Percentiles rank a stretch among this genome's conserved stretches.
Evolutionary conservation across 2,329 filamentous ascomycete genomes (phyloP).

Genomic region (Hymenoscyphus repandus): DNA sequence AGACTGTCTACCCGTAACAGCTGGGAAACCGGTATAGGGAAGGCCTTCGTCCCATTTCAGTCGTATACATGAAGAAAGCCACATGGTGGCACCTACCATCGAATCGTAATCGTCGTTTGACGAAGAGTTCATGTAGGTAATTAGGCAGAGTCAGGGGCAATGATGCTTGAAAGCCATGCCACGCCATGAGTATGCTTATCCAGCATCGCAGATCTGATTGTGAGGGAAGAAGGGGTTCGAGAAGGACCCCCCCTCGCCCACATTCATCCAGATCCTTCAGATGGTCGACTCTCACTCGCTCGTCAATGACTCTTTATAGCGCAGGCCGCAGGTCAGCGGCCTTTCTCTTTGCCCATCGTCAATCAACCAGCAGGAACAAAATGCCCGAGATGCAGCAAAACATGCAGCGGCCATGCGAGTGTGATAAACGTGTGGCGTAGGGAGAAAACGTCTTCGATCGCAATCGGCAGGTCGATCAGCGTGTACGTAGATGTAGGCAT

Average conservation of each 20-base stretch:
- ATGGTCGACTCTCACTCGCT: neutral
- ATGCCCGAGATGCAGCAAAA: constrained; percentile 4
- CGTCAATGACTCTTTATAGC: neutral
- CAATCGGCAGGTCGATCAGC: neutral
- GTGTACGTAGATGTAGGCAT: neutral
- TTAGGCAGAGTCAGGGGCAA: constrained; percentile 5
- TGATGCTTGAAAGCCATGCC: constrained; percentile 9
- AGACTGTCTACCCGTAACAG: constrained; percentile 5
- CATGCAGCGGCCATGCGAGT: constrained; percentile 8
- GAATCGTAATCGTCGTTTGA: constrained; percentile 1
- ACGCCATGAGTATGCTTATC: constrained; percentile 4
- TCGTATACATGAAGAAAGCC: constrained; percentile 1
- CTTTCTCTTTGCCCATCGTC: neutral
- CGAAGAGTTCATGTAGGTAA: constrained; percentile 8
- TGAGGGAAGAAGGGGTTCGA: neutral
- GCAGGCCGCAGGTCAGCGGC: constrained; percentile 7
- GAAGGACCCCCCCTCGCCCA: neutral
- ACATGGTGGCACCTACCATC: constrained; percentile 2
- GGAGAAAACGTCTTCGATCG: constrained; percentile 6
- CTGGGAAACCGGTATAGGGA: neutral
- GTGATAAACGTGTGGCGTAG: constrained; percentile 1
- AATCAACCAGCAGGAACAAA: constrained; percentile 1
- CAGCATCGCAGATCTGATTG: neutral
- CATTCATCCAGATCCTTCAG: neutral
- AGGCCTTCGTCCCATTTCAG: neutral